These are phyloP conservation scores for Viola odorata DNA, from an alignment of 345 rosid genomes.

Conservation along the genomic window DNA sequence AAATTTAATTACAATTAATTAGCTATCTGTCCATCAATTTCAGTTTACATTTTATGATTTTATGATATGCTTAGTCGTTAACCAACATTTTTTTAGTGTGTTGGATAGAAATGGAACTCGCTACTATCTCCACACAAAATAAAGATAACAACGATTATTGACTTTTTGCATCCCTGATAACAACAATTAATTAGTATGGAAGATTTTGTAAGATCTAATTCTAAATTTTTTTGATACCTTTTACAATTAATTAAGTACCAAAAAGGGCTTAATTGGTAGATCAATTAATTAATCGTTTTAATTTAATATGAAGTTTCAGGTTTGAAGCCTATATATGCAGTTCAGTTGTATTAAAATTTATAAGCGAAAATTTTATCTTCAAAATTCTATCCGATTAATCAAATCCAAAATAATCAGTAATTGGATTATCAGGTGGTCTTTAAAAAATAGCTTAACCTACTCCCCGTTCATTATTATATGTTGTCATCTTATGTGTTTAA, in stretches of 20 bases:
- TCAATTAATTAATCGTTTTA: not conserved
- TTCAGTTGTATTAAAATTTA: too few species aligned
- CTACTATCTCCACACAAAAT: not conserved
- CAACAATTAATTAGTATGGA: not conserved
- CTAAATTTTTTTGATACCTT: not conserved
- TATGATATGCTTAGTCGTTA: not conserved
- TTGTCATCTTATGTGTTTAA: too few species aligned
- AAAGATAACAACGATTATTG: not conserved
- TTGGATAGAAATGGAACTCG: not conserved
- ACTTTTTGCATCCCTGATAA: not conserved
- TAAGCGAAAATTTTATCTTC: too few species aligned
- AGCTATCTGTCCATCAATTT: too few species aligned
- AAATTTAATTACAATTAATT: too few species aligned
- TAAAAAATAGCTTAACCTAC: not conserved
- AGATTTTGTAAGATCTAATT: constrained; percentile 22
- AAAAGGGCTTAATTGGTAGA: constrained; percentile 5
- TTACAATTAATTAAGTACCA: constrained; percentile 3
- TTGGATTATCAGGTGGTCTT: not conserved
- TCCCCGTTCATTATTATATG: too few species aligned
- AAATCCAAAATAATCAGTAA: too few species aligned
- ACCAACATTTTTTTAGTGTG: not conserved
- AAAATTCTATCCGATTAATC: too few species aligned
- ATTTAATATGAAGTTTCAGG: not conserved
- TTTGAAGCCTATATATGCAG: not conserved
- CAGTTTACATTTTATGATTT: too few species aligned